Evolutionary conservation across 192 early-diverging fungal genomes (phyloP).

Genomic region (Podila clonocystis): DNA sequence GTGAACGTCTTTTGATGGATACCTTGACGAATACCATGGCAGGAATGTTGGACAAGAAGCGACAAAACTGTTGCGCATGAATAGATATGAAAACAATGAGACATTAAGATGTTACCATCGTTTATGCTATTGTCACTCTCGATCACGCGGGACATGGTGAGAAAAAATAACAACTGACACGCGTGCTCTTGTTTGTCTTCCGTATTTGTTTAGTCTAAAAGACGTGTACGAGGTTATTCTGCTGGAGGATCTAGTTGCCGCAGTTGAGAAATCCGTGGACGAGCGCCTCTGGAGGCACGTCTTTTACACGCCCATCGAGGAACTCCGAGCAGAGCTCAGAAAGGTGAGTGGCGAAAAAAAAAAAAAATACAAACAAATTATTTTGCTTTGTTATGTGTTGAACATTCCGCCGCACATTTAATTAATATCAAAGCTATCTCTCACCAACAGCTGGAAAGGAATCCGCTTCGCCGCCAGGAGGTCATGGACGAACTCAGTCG

Average conservation of each 20-base stretch:
- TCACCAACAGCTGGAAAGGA: slow-evolving; percentile 41
- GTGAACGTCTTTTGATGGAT: background rate
- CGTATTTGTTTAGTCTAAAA: slow-evolving; percentile 51
- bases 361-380: background rate
- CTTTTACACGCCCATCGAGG: slow-evolving; percentile 65
- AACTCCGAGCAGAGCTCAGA: slow-evolving; percentile 57
- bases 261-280: slow-evolving; percentile 60
- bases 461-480: slow-evolving; percentile 29
- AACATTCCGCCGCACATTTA: too few relatives aligned
- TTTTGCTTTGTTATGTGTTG: background rate
- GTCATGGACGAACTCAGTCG: slow-evolving; percentile 54
- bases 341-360: slow-evolving; percentile 45
- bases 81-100: too few relatives aligned
- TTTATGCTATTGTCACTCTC: too few relatives aligned
- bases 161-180: background rate
- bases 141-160: too few relatives aligned
- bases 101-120: too few relatives aligned
- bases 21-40: background rate
- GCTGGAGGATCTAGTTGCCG: slow-evolving; percentile 55
- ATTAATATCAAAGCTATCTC: background rate
- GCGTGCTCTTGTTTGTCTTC: slow-evolving; percentile 1
- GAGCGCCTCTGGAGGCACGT: slow-evolving; percentile 68
- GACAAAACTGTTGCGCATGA: too few relatives aligned
- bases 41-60: too few relatives aligned
- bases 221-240: slow-evolving; percentile 58